Conservation (phyloP, 2,329 filamentous ascomycete genomes). For the Coleophoma eucalyptorum region DNA sequence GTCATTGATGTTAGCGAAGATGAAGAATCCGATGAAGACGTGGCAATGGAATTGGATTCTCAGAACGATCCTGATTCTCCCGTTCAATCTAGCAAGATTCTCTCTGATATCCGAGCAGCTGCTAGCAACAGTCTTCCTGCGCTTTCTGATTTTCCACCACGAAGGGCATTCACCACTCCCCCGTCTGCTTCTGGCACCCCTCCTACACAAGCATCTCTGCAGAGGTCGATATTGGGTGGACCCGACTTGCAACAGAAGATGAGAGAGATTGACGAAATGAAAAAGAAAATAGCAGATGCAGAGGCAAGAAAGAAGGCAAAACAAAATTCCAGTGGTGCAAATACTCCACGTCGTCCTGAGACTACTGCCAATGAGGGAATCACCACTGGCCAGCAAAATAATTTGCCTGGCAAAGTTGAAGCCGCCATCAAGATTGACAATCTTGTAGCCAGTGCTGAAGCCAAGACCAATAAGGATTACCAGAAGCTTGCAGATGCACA, state of each 20-base stretch:
- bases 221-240: constrained; percentile 12
- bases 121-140: constrained; percentile 41
- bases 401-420: constrained; percentile 16
- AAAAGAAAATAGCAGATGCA: constrained; percentile 31
- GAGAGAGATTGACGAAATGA: constrained; percentile 58
- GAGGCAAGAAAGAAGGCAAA: constrained; percentile 24
- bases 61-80: constrained; percentile 43
- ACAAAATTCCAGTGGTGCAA: constrained; percentile 20
- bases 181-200: constrained; percentile 19
- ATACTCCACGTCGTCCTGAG: constrained; percentile 19
- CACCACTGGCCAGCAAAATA: neutral
- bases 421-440: constrained; percentile 22
- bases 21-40: constrained; percentile 56
- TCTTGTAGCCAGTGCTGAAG: constrained; percentile 13
- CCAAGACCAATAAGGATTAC: constrained; percentile 15
- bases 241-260: constrained; percentile 46
- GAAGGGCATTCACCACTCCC: constrained; percentile 22
- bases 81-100: constrained; percentile 9
- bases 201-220: constrained; percentile 8
- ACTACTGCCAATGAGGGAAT: constrained; percentile 5
- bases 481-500: constrained; percentile 21
- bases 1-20: constrained; percentile 85
- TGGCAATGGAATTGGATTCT: constrained; percentile 61
- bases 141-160: constrained; percentile 33
- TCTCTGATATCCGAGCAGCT: constrained; percentile 14